Evolutionary conservation across 306 rosid species (phyloP), one percentile per base, ranked within the genome.

Genomic region (Quercus alba): DNA sequence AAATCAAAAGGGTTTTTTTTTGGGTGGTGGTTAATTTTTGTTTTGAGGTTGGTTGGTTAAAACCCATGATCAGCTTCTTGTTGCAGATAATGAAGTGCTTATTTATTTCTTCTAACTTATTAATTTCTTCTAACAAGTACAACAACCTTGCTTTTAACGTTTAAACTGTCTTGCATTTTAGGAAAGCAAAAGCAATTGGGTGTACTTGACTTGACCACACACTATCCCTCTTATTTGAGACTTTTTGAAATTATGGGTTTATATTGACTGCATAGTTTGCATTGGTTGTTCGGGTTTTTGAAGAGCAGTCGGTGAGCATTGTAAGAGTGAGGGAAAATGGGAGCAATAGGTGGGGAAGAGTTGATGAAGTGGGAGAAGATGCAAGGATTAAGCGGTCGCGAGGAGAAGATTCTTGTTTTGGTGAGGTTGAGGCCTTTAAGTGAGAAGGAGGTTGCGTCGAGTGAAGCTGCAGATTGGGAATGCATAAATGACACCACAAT

Each of bases 401-500:
- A 93, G 82, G 99, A 96, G 94, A 96, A 93, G 95, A 96, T 96
- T 67, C 91, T 93, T 75, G 99, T 96, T 84, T 77, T 90, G 77
- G 87, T 96, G 75, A 89, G 99, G 85, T 78, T 96, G 82, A 93
- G 99, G 86, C 99, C 99, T 81, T 78, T 96, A 83, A 90, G 56
- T 70, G 97, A 90, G 76, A 96, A 89, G 92, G 99, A 96, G 90
- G 73, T 75, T 83, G 33, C 82, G 14, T 82, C 85, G 3, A 89
- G 74, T 85, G 98, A 96, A 84, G 91, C 84, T 17, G 92, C 97
- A 75, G 98, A 96, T 61, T 96, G 99, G 99, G 99, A 96, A 85
- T 93, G 98, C 91, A 93, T 96, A 84, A 93, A 93, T 78, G 99
- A 89, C 56, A 96, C 93, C 71, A 91, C 97, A 62, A 80, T 96